Percentiles rank a stretch among this genome's conserved stretches.
These are phyloP conservation scores for Gonium pectorale DNA, from an alignment of 139 green algal species.

Conservation along the genomic window DNA sequence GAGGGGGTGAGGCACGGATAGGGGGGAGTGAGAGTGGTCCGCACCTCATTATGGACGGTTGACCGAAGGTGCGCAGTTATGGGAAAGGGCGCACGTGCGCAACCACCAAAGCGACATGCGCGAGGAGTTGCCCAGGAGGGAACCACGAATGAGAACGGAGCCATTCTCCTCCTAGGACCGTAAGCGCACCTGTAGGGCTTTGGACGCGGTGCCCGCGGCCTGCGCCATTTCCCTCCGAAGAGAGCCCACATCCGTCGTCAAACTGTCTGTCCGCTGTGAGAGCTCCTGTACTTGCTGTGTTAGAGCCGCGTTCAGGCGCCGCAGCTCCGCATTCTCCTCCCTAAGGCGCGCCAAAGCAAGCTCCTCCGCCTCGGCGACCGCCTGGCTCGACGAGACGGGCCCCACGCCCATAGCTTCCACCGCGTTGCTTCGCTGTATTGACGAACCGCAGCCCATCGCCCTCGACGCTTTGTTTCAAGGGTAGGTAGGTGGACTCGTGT, in stretches of 20 bases:
- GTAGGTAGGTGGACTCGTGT: no score
- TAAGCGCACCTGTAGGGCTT: constrained; percentile 20
- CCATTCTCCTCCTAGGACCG: no score
- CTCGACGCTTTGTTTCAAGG: no score
- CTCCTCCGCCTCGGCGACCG: constrained; percentile 35
- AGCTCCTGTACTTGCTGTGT: constrained; percentile 13
- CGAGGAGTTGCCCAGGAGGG: no score
- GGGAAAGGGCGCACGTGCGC: no score
- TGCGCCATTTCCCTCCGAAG: not conserved
- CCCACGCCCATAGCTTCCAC: not conserved
- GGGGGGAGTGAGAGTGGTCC: no score
- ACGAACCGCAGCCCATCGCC: constrained; percentile 16
- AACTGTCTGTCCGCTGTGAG: not conserved
- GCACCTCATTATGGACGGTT: no score
- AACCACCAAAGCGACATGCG: no score
- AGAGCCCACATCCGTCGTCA: not conserved
- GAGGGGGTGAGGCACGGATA: not conserved
- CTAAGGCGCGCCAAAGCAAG: not conserved
- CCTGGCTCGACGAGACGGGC: no score
- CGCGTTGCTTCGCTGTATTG: not conserved
- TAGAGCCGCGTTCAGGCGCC: constrained; percentile 5
- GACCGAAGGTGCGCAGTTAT: no score
- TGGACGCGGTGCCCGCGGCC: not conserved
- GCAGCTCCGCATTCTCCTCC: constrained; percentile 13
- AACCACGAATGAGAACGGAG: no score